Evolutionary conservation across 116 monocot genomes (phyloP), one percentile per base, ranked within the genome.

Genomic region (Trichopus zeylanicus): DNA sequence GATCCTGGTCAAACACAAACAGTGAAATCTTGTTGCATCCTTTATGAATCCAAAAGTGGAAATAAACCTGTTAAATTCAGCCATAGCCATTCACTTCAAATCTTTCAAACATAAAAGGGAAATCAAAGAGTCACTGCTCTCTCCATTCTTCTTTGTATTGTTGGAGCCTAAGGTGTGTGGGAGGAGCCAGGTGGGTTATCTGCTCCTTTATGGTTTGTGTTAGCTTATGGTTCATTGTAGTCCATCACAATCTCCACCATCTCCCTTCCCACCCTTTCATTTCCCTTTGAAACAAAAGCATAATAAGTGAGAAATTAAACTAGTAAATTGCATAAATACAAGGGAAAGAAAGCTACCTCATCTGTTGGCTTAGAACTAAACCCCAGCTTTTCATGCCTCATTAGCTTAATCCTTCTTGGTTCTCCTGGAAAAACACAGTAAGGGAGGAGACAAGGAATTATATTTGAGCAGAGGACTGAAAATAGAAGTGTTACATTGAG

Each of bases 151-250:
- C 12, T 15, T 11, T 37, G 37, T 47, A 11, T 12, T 16, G 9
- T 12, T 16, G 9, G 20, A 9, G 32, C 21, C 26, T 23, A 37
- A 21, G 54, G 33, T 31, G 33, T 26, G 35, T 9, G 22, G 51
- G 53, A 13, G 0, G 28, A 28, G 16, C 29, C 46, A 46, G 15
- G 23, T 0, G 11, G 48, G 35, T n/a, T 10, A 29, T 30, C 49
- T 12, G 63, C 31, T 34, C 54, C 37, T 37, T 15, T 32, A 5
- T 53, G 66, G 42, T 66, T 73, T 37, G 53, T 64, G 64, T 53
- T 64, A 21, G 52, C 64, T 34, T 34, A 31, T 3, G 51, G 64
- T 19, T 53, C 66, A 8, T 30, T 21, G 66, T 66, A 57, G 56
- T 66, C 66, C 55, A 56, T 13, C 3, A 32, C 31, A 3, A 64